Conservation (phyloP, 2,329 filamentous ascomycete genomes). For the Botrytis galanthina region DNA sequence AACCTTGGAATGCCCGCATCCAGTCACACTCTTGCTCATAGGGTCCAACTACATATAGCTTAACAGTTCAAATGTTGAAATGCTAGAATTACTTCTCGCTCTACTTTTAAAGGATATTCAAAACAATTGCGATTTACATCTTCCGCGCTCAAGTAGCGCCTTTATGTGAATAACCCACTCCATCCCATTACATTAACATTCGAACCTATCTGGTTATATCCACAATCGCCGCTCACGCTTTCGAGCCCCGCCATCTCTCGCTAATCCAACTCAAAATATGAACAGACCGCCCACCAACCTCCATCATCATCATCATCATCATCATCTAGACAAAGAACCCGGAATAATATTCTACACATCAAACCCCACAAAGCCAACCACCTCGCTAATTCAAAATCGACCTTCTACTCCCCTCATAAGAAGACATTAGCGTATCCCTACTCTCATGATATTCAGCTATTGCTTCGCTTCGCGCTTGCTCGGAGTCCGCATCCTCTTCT, state of each 20-base stretch:
- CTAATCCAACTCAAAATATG: not conserved
- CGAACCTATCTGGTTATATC: not conserved
- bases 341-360: not conserved
- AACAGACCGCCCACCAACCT: not conserved
- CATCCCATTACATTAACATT: accelerated
- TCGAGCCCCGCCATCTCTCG: accelerated
- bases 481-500: not conserved
- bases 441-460: not conserved
- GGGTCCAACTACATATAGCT: accelerated
- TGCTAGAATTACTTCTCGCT: not conserved
- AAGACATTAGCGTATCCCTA: not conserved
- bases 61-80: accelerated
- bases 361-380: no score
- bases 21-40: not conserved
- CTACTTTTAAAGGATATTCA: not conserved
- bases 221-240: accelerated
- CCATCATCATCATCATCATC: not conserved
- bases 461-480: not conserved
- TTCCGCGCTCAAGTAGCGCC: not conserved
- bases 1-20: not conserved
- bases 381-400: not conserved
- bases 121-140: not conserved
- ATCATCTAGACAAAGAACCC: not conserved
- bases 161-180: accelerated
- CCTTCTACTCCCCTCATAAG: not conserved